Evolutionary conservation across 257 asterid species (phyloP).

Genomic region (Gentiana macrophylla): DNA sequence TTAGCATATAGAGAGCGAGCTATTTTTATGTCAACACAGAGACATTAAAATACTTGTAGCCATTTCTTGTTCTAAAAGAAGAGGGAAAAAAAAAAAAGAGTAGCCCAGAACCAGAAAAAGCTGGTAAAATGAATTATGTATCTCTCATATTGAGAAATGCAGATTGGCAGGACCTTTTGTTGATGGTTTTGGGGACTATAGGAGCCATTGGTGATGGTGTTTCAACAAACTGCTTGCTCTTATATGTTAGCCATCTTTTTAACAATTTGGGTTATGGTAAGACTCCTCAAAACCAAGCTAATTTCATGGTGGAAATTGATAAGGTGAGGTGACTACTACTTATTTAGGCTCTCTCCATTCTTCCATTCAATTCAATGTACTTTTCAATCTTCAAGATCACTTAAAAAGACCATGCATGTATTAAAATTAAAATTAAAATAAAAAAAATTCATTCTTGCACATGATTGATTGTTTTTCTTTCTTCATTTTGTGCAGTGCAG

Average conservation of each 20-base stretch:
- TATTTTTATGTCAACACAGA: background rate
- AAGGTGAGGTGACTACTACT: slow-evolving; percentile 28
- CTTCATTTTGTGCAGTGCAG: slow-evolving; percentile 52
- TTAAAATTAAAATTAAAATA: background rate
- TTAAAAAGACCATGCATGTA: background rate
- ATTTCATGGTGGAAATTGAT: slow-evolving; percentile 62
- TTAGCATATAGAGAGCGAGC: too few species aligned
- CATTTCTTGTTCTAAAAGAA: too few species aligned
- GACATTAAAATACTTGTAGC: background rate
- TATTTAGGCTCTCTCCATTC: too few species aligned
- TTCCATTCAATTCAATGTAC: background rate
- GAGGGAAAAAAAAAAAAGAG: slow-evolving; percentile 28
- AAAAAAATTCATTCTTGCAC: background rate
- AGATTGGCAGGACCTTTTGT: slow-evolving; percentile 50
- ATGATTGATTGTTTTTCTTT: slow-evolving; percentile 8
- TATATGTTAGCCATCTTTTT: slow-evolving; percentile 59
- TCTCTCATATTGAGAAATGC: slow-evolving; percentile 53
- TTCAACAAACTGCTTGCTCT: slow-evolving; percentile 64
- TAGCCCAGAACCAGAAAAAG: slow-evolving; percentile 18
- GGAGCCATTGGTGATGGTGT: slow-evolving; percentile 95
- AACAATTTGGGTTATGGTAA: slow-evolving; percentile 63
- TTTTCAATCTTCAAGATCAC: too few species aligned
- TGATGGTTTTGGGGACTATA: slow-evolving; percentile 69
- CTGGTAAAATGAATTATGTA: slow-evolving; percentile 20
- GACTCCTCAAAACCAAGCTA: slow-evolving; percentile 28